Percentiles rank a stretch among this genome's conserved stretches.
These are phyloP conservation scores for Aspergillus ruber DNA, from an alignment of 2,329 filamentous ascomycete species.

Conservation along the genomic window DNA sequence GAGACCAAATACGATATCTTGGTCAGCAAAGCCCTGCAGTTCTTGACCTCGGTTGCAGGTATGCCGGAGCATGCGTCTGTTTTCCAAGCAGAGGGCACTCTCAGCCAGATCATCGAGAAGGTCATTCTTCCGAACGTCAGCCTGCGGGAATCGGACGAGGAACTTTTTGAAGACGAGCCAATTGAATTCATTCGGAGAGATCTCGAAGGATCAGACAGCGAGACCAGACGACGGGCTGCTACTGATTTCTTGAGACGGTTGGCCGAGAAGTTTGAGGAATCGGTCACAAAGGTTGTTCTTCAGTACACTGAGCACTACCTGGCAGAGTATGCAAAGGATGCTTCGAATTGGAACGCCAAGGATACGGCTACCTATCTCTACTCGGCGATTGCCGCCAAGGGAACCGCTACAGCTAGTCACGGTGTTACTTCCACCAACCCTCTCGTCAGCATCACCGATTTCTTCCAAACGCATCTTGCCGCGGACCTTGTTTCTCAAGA, in stretches of 20 bases:
- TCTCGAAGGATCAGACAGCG: constrained; percentile 90
- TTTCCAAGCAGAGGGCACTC: constrained; percentile 75
- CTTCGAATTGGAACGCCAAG: constrained; percentile 87
- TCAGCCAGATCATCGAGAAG: constrained; percentile 88
- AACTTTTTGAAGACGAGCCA: constrained; percentile 96
- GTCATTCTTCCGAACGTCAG: constrained; percentile 91
- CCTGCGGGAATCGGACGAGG: constrained; percentile 85
- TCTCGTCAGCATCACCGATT: constrained; percentile 83
- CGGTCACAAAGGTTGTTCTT: constrained; percentile 81
- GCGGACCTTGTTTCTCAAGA: constrained; percentile 70
- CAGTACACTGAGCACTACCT: constrained; percentile 85
- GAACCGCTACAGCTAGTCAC: constrained; percentile 75
- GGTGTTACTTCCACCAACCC: constrained; percentile 87
- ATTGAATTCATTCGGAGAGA: constrained; percentile 97
- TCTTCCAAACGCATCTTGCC: constrained; percentile 89
- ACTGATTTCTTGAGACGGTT: constrained; percentile 90
- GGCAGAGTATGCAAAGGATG: constrained; percentile 61
- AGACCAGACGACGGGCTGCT: constrained; percentile 83
- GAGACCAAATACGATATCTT: constrained; percentile 92
- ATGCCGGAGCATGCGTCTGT: constrained; percentile 70
- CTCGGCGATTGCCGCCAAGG: constrained; percentile 88
- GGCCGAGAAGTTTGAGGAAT: constrained; percentile 77
- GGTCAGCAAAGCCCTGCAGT: constrained; percentile 90
- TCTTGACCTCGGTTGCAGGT: constrained; percentile 81
- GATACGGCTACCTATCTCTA: constrained; percentile 98